Percentiles rank a stretch among this genome's conserved stretches.
phyloP scores from a whole-genome alignment of 495 filamentous ascomycete genomes.

The Parmelia sp. region DNA sequence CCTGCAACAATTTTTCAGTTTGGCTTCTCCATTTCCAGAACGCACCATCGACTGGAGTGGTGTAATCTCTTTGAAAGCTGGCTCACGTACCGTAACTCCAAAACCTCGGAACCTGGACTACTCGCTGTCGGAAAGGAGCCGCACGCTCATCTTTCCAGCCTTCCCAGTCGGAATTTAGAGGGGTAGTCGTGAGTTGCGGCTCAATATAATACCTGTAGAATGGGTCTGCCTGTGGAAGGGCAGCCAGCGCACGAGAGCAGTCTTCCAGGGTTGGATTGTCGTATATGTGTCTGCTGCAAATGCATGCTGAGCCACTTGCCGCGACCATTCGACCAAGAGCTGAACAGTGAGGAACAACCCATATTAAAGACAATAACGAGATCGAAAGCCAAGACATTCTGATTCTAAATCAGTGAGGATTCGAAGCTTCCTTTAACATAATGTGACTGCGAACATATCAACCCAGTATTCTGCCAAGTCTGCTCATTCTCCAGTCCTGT shows the following conservation, averaged over 20 bases:
- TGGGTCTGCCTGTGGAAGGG: background rate
- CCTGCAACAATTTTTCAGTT: background rate
- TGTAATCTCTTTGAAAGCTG: background rate
- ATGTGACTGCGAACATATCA: background rate
- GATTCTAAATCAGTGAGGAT: background rate
- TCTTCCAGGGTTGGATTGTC: background rate
- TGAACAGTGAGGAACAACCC: background rate
- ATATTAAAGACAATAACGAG: background rate
- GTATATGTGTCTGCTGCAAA: background rate
- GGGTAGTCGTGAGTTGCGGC: background rate
- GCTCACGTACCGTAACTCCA: constrained; percentile 4
- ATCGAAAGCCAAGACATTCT: background rate
- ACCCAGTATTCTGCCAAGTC: background rate
- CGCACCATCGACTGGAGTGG: background rate
- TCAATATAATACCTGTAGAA: constrained; percentile 7
- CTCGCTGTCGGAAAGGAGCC: too few species aligned
- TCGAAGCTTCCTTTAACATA: background rate
- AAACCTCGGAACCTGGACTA: constrained; percentile 2
- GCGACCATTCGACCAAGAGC: background rate
- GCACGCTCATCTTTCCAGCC: constrained; percentile 1
- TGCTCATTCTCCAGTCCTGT: background rate
- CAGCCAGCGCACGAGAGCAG: background rate
- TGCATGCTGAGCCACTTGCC: background rate
- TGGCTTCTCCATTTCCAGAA: background rate
- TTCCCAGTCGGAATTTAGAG: background rate